Base-by-base conservation (phyloP, 768 basidiomycete genomes). In the Kockovaella imperatae region DNA sequence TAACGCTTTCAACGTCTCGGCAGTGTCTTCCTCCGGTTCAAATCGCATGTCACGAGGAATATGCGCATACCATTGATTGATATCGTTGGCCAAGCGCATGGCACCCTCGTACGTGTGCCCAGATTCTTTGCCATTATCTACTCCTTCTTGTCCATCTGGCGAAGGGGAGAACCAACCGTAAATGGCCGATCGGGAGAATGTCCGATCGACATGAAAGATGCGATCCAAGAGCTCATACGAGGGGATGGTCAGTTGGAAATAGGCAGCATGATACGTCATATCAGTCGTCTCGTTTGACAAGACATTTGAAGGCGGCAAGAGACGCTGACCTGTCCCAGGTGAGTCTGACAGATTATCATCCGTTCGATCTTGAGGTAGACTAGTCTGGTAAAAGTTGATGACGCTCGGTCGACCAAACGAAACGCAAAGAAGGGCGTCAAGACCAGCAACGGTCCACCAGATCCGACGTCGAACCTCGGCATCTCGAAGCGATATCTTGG, bases 391-490 rank as follows among this genome's bases (percentile, higher is more conserved):
- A 44, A 67, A 70, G 28, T 52, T 64, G 50, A 70, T 64, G 6
- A 50, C 50, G 39, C 57, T 59, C 14, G 69, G 69, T 38, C 69
- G 54, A 36, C 67, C 67, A 26, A 70, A 63, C 17, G 60, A 65
- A 1, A 68, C 35, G 41, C 64, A 70, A 17, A 68, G 42, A 29
- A 70, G 52, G 3, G 64, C 62, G 17, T 70, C 69, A 24, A 70
- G 42, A 23, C 64, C 65, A 31, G 69, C 69, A 18, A 67, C 59
- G 1, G 69, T 61, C 68, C 68, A 70, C 69, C 69, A 70, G 4
- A 67, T 42, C 6, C 69, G 53, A 3, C 69, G 49, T 34, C 60
- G 40, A 11, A 69, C 54, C 42, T 71, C 69, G 0, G 60, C 65
- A 18, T 69, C 65, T 21, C 61, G 57, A 45, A 61, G 53, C 0